A percentile compares a stretch with the other conserved stretches of the same genome.
phyloP scores from a whole-genome alignment of 2,329 filamentous ascomycete genomes.

The Colletotrichum zoysiae region DNA sequence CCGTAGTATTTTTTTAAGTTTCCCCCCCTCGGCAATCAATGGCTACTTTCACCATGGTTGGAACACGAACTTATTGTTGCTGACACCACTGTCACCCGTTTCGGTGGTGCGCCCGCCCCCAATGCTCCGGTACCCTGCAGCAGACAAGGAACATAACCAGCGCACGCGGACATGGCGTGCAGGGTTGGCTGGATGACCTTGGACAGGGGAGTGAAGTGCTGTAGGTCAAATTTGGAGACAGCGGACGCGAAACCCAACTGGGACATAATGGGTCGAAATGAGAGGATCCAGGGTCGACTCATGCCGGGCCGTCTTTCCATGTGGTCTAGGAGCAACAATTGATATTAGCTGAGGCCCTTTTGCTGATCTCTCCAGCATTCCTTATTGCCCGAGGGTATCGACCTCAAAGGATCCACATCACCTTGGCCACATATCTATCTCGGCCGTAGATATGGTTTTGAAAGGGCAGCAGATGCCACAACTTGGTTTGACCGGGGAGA shows the following conservation, averaged over 20 bases:
- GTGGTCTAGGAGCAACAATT: constrained; percentile 26
- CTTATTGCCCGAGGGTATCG: not conserved
- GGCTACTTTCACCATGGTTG: constrained; percentile 12
- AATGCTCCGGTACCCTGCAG: not conserved
- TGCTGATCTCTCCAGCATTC: not conserved
- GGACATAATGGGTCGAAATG: constrained; percentile 14
- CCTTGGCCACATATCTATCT: too few relatives aligned
- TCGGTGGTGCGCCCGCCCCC: constrained; percentile 5
- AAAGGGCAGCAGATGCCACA: not conserved
- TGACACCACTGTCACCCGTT: not conserved
- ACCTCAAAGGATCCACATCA: too few relatives aligned
- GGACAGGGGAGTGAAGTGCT: constrained; percentile 21
- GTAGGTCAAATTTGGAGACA: constrained; percentile 35
- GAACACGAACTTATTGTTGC: constrained; percentile 8
- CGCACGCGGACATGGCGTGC: constrained; percentile 13
- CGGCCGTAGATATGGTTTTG: not conserved
- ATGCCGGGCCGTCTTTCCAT: constrained; percentile 40
- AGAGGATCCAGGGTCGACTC: constrained; percentile 15
- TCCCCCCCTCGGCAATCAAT: constrained; percentile 11
- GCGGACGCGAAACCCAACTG: constrained; percentile 17
- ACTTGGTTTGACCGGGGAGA: constrained; percentile 23
- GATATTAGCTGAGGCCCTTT: not conserved
- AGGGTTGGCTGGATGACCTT: constrained; percentile 12
- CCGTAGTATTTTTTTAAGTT: not conserved
- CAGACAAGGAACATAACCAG: constrained; percentile 25